These are phyloP conservation scores for Tetradesmus lagerheimii DNA, from an alignment of 139 green algal genomes.

Conservation along the genomic window DNA sequence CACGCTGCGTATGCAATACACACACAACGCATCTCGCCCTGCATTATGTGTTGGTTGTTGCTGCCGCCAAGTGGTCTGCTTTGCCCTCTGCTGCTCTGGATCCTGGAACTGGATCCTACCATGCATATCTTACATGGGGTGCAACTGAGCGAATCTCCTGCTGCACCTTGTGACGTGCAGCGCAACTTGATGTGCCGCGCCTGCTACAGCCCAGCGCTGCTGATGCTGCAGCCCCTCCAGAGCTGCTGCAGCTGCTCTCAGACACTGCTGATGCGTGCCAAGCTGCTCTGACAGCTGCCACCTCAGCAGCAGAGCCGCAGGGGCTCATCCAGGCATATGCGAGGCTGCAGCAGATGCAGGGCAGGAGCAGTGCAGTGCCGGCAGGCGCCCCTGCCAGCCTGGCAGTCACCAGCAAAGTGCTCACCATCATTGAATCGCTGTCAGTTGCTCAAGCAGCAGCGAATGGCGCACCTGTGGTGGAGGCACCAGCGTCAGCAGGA, in stretches of 20 bases:
- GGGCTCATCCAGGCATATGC: slow-evolving; percentile 37
- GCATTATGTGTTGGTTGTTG: too few species aligned
- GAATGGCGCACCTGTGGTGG: slow-evolving; percentile 24
- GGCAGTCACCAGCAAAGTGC: slow-evolving; percentile 64
- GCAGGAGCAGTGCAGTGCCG: slow-evolving; percentile 50
- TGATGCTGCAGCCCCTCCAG: background rate
- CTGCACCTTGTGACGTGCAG: background rate
- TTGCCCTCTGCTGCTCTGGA: too few species aligned
- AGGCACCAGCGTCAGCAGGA: background rate
- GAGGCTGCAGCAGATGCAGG: slow-evolving; percentile 67
- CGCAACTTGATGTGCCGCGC: background rate
- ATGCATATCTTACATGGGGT: too few species aligned
- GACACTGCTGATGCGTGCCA: slow-evolving; percentile 46
- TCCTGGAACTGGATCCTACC: too few species aligned
- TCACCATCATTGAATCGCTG: slow-evolving; percentile 64
- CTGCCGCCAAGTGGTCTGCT: too few species aligned
- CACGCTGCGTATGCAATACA: too few species aligned
- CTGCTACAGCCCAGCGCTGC: background rate
- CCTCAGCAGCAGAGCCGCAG: slow-evolving; percentile 4
- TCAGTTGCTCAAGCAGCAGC: slow-evolving; percentile 15
- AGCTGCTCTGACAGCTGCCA: slow-evolving; percentile 31
- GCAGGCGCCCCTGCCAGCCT: slow-evolving; percentile 55
- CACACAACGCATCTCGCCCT: too few species aligned
- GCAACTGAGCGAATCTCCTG: background rate
- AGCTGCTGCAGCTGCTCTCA: slow-evolving; percentile 27